Conservation (phyloP, 2,329 filamentous ascomycete genomes). For the Corynespora cassiicola region DNA sequence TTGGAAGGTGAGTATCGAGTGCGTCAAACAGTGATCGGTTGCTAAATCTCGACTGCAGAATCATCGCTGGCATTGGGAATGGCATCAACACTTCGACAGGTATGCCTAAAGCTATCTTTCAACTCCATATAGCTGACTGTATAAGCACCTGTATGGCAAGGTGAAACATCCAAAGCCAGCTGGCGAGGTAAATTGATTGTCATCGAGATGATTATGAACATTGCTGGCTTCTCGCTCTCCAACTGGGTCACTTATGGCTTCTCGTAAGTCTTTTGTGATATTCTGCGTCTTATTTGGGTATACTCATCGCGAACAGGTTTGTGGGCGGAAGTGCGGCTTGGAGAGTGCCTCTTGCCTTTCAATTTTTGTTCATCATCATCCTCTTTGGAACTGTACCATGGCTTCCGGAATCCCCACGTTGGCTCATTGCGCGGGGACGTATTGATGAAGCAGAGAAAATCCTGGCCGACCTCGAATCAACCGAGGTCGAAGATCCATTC, state of each 20-base stretch:
- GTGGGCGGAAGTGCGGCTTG: constrained; percentile 23
- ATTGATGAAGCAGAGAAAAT: constrained; percentile 57
- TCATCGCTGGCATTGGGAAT: constrained; percentile 57
- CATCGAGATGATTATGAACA: constrained; percentile 59
- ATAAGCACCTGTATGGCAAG: constrained; percentile 59
- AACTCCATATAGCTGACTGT: constrained; percentile 32
- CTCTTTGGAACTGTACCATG: constrained; percentile 54
- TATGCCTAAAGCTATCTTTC: constrained; percentile 39
- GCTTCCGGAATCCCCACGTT: constrained; percentile 55
- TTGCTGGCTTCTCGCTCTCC: constrained; percentile 56
- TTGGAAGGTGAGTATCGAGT: constrained; percentile 41
- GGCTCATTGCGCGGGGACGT: constrained; percentile 54
- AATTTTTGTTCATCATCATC: constrained; percentile 58
- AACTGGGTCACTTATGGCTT: constrained; percentile 63
- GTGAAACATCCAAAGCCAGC: constrained; percentile 55
- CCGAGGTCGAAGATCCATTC: constrained; percentile 52
- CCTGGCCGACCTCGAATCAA: constrained; percentile 56
- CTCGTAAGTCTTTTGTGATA: constrained; percentile 43
- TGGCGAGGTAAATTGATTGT: constrained; percentile 54
- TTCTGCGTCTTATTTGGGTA: too few relatives aligned
- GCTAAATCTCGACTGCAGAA: constrained; percentile 31
- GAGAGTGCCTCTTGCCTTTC: constrained; percentile 50
- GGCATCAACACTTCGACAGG: constrained; percentile 58
- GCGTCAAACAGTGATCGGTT: too few relatives aligned
- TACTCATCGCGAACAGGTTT: constrained; percentile 14